phyloP scores from a whole-genome alignment of 768 basidiomycete genomes.

The Dioszegia hungarica region DNA sequence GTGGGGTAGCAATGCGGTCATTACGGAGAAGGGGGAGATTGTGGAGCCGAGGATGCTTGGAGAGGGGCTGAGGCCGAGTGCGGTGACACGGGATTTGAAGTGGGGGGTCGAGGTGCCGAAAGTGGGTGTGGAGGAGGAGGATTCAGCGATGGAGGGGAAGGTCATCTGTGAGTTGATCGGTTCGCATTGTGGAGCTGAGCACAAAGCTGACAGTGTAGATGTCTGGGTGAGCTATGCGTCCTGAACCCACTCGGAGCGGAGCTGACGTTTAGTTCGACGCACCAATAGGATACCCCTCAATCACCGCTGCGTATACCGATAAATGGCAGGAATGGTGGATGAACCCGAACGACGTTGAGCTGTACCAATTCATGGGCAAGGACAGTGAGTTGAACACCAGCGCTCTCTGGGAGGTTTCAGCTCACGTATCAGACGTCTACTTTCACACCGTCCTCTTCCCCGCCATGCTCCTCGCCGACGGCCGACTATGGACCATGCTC shows the following conservation, averaged over 20 bases:
- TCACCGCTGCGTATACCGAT: constrained; percentile 88
- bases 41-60: constrained; percentile 79
- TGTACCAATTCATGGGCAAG: constrained; percentile 99
- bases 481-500: constrained; percentile 84
- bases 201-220: constrained; percentile 54
- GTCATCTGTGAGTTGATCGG: constrained; percentile 74
- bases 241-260: neutral
- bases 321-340: constrained; percentile 99
- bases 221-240: constrained; percentile 70
- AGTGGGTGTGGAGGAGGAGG: constrained; percentile 61
- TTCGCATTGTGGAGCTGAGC: neutral
- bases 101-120: constrained; percentile 95
- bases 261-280: constrained; percentile 72
- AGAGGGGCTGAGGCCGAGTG: constrained; percentile 76
- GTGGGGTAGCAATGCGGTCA: constrained; percentile 89
- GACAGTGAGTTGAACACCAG: constrained; percentile 57
- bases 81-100: constrained; percentile 84
- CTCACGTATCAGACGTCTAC: constrained; percentile 58
- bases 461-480: constrained; percentile 79
- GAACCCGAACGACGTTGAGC: constrained; percentile 75
- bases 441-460: constrained; percentile 98
- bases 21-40: constrained; percentile 79
- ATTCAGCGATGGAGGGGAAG: constrained; percentile 82
- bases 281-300: constrained; percentile 92
- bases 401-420: neutral